Base-by-base conservation (phyloP, 2,329 filamentous ascomycete genomes). In the Acephala macrosclerotiorum region DNA sequence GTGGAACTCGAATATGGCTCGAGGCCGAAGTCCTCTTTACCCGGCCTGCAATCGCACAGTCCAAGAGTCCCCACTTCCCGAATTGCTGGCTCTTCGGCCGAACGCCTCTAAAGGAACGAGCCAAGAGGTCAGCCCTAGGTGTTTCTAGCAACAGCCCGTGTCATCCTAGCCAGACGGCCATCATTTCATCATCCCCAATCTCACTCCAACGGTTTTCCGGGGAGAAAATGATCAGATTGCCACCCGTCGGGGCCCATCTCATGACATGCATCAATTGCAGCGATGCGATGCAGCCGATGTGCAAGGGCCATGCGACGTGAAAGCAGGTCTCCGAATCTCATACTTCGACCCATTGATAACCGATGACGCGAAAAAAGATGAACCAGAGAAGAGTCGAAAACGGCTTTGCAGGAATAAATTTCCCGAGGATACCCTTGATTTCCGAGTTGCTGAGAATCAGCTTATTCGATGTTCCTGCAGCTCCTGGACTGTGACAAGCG, bases 231-330 rank as follows among this genome's bases (percentile, higher is more conserved):
- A 57, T 63, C 61, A 62, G 62, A 65, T 67, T 33, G 47, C 58
- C 57, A 25, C 42, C 38, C 49, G 59, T 26, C 49, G 59, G 59
- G 55, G 47, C 36, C 9, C 35, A 22, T 1, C 58, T 22, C 38
- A 29, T 40, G 45, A 61, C 55, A 58, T 25, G 16, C 8, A 58
- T 59, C 40, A 60, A 25, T 22, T 26, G 29, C 22, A 58, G 62
- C 45, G 59, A 65, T 61, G 65, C 60, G 58, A 61, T 65, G 58
- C 60, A 67, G 65, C 63, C 67, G 29, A 40, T 51, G 63, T 42
- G 55, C 61, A 59, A 64, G 63, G 61, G 60, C 57, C 53, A 60
- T 64, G 61, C 64, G 53, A 53, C 36, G 42, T 58, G 49, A 57
- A 47, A 25, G 18, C 18, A 26, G 35, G 25, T 45, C 45, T 40